Base-by-base conservation (phyloP, 164 flowering plant species). In the Stephania yunnanensis region DNA sequence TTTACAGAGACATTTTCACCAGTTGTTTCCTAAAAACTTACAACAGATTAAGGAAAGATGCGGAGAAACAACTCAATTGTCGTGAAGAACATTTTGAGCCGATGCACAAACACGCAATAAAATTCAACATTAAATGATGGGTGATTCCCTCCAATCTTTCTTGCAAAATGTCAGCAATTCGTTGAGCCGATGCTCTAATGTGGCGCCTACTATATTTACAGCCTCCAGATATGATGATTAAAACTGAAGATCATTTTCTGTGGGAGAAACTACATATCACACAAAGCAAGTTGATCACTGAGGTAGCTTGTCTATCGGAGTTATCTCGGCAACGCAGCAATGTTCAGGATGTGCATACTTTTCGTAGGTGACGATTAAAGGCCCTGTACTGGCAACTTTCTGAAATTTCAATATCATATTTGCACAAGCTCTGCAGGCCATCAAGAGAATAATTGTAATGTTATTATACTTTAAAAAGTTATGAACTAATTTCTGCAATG, bases 391-490 rank as follows among this genome's bases (percentile, higher is more conserved):
- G 19, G 91, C 91, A 79, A 80, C 81, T 82, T 83, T 87, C 3
- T 90, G 94, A 67, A 89, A 82, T 71, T 80, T 84, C 73, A 92
- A 71, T 30, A 92, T 87, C 95, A 89, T 89, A 75, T 86, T 87
- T 8, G 88, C 91, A 79, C 98, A 89, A 3, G 80, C 82, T 83
- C 95, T 92, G 84, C 68, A 74, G 15, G 63, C 5, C 5, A 71
- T 15, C 50, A 73, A 67, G 5, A 36, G 50, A 10, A 63, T 6
- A 46, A 13, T 1, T 36, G 19, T 15, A 71, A 12, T 71, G 25
- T 22, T n/a, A 46, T 36, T 36, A 61, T 48, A 15, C 10, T n/a
- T 44, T 10, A 10, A 6, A 6, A 61, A 5, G 36, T 13, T 30
- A 5, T 2, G 46, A 52, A 45, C 10, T 11, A 19, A 29, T 30